Conservation (phyloP, 352 stramenopile genomes). For the Globisporangium nodosum region DNA sequence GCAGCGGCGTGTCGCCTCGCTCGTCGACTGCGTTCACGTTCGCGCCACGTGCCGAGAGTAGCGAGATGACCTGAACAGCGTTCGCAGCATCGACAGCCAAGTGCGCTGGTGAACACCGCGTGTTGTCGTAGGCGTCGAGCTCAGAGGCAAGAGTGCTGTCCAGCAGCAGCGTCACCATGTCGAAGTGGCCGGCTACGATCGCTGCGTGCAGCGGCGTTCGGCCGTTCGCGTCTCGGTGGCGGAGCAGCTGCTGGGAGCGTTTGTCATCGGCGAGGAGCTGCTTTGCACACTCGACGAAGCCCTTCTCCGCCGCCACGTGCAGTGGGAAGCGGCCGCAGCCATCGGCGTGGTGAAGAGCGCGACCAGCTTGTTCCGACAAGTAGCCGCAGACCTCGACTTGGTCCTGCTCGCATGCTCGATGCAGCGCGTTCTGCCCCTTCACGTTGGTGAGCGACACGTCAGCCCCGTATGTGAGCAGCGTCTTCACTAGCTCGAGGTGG, state of each 20-base stretch:
- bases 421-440: constrained; percentile 40
- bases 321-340: constrained; percentile 28
- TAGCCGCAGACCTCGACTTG: constrained; percentile 49
- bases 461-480: constrained; percentile 22
- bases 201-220: constrained; percentile 37
- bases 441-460: constrained; percentile 21
- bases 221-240: constrained; percentile 20
- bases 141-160: constrained; percentile 9
- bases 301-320: constrained; percentile 36
- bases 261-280: constrained; percentile 21
- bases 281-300: constrained; percentile 47
- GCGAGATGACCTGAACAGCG: constrained; percentile 12
- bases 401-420: constrained; percentile 53
- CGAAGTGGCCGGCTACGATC: constrained; percentile 24
- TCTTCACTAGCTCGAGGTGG: constrained; percentile 37
- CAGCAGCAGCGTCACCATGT: constrained; percentile 29
- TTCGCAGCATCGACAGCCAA: constrained; percentile 27
- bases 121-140: constrained; percentile 23
- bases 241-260: constrained; percentile 19
- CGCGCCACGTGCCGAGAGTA: constrained; percentile 27
- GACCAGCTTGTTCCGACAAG: constrained; percentile 6
- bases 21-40: constrained; percentile 47
- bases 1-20: constrained; percentile 60
- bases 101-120: constrained; percentile 33
- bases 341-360: constrained; percentile 27